Evolutionary conservation across 225 moss, liverwort and hornwort species (phyloP).

Genomic region (Polytrichum formosum): DNA sequence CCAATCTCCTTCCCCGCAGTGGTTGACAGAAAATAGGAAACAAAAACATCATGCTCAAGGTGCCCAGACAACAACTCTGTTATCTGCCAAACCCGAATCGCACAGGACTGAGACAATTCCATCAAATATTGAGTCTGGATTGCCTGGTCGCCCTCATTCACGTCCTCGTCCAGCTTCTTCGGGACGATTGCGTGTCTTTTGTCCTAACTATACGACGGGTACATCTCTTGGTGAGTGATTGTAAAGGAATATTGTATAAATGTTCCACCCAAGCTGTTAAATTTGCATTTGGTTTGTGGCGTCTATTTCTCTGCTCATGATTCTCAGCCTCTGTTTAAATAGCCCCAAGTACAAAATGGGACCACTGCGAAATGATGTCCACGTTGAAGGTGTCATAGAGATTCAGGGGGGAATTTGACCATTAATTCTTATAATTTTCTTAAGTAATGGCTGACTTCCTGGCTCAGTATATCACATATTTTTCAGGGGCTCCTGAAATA

Average conservation of each 20-base stretch:
- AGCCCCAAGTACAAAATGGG: too few species aligned
- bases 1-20: conserved; percentile 58
- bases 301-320: too few species aligned
- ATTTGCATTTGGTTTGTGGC: too few species aligned
- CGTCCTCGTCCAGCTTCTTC: conserved; percentile 26
- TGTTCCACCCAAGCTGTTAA: too few species aligned
- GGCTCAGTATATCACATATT: too few species aligned
- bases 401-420: too few species aligned
- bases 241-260: background rate
- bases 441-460: too few species aligned
- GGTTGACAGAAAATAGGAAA: conserved; percentile 60
- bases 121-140: conserved; percentile 31
- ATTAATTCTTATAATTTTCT: too few species aligned
- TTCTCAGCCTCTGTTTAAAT: too few species aligned
- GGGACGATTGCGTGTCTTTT: conserved; percentile 54
- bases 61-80: conserved; percentile 29
- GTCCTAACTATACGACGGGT: conserved; percentile 54
- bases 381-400: too few species aligned
- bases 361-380: too few species aligned
- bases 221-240: conserved; percentile 16
- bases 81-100: conserved; percentile 34
- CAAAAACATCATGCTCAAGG: conserved; percentile 55
- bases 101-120: conserved; percentile 35
- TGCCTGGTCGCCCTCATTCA: conserved; percentile 29
- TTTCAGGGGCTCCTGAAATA: too few species aligned